Percentiles rank a stretch among this genome's conserved stretches.
phyloP scores from a whole-genome alignment of 2,329 filamentous ascomycete species.

The Blastomyces gilchristii region DNA sequence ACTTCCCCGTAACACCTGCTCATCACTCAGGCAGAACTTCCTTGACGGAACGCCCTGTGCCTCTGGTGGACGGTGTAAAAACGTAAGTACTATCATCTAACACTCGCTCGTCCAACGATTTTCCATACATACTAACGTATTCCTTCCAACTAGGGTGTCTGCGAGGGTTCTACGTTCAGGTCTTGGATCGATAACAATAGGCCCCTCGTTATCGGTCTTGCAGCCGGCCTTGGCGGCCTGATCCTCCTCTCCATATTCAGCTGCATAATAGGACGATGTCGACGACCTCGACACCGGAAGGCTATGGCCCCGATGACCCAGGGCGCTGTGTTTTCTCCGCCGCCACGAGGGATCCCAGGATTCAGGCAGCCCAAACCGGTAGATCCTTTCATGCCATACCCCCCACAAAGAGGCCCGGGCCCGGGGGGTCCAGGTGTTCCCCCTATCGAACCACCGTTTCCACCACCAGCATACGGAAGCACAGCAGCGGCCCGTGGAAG shows the following conservation, averaged over 20 bases:
- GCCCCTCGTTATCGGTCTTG: conserved; percentile 71
- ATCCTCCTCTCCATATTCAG: conserved; percentile 57
- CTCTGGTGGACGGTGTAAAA: conserved; percentile 66
- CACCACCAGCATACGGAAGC: conserved; percentile 11
- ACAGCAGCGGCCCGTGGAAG: conserved; percentile 7
- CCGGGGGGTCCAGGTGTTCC: neutral
- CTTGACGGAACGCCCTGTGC: conserved; percentile 81
- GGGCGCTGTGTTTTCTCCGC: neutral
- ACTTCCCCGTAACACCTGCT: conserved; percentile 57
- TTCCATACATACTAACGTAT: conserved; percentile 3
- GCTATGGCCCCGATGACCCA: conserved; percentile 14
- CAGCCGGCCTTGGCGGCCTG: conserved; percentile 59
- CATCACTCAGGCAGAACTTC: conserved; percentile 73
- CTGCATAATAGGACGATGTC: conserved; percentile 54
- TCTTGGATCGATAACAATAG: conserved; percentile 70
- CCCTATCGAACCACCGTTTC: conserved; percentile 4
- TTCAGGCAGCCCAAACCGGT: conserved; percentile 1
- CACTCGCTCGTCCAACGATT: neutral
- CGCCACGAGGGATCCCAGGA: neutral
- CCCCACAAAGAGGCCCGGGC: neutral
- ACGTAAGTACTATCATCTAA: conserved; percentile 38
- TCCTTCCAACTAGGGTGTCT: conserved; percentile 48
- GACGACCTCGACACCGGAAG: conserved; percentile 25
- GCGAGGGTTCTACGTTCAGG: conserved; percentile 57
- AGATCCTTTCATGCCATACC: neutral